Evolutionary conservation across 345 rosid genomes (phyloP).

Genomic region (Lepidium sativum): DNA sequence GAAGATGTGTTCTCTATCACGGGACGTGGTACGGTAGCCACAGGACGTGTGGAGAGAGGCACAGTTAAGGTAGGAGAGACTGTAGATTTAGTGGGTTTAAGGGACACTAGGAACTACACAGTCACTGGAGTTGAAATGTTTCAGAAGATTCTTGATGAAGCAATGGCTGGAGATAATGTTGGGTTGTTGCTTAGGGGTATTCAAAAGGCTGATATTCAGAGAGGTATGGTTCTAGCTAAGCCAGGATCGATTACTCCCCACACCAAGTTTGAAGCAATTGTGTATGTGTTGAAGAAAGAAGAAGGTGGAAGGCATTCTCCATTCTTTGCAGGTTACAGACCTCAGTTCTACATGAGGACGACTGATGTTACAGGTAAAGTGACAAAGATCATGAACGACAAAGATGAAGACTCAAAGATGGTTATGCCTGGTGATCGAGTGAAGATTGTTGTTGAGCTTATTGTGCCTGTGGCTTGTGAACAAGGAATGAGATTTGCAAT

Average conservation of each 20-base stretch:
- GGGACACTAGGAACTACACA: slow-evolving; percentile 57
- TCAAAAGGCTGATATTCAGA: slow-evolving; percentile 76
- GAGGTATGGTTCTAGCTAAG: slow-evolving; percentile 96
- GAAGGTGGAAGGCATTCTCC: slow-evolving; percentile 98
- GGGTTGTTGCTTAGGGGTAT: slow-evolving; percentile 87
- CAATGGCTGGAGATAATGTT: slow-evolving; percentile 87
- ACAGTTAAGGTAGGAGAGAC: slow-evolving; percentile 66
- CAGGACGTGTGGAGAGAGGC: slow-evolving; percentile 90
- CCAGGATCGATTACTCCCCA: slow-evolving; percentile 77
- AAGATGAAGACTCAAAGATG: slow-evolving; percentile 94
- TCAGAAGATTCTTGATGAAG: slow-evolving; percentile 83
- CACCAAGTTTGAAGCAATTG: slow-evolving; percentile 63
- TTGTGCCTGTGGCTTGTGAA: slow-evolving; percentile 87
- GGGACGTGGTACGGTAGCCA: slow-evolving; percentile 87
- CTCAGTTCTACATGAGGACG: slow-evolving; percentile 96
- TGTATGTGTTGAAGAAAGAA: slow-evolving; percentile 93
- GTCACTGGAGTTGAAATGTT: slow-evolving; percentile 91
- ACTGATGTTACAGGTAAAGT: slow-evolving; percentile 91
- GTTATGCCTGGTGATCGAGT: slow-evolving; percentile 98
- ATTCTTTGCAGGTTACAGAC: slow-evolving; percentile 76
- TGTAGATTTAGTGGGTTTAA: slow-evolving; percentile 77
- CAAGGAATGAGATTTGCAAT: slow-evolving; percentile 97
- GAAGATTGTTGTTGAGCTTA: slow-evolving; percentile 84
- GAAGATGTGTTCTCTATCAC: slow-evolving; percentile 93
- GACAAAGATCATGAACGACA: slow-evolving; percentile 67